Evolutionary conservation across 768 basidiomycete species (phyloP), one percentile per base, ranked within the genome.

Genomic region (Mycena galericulata): DNA sequence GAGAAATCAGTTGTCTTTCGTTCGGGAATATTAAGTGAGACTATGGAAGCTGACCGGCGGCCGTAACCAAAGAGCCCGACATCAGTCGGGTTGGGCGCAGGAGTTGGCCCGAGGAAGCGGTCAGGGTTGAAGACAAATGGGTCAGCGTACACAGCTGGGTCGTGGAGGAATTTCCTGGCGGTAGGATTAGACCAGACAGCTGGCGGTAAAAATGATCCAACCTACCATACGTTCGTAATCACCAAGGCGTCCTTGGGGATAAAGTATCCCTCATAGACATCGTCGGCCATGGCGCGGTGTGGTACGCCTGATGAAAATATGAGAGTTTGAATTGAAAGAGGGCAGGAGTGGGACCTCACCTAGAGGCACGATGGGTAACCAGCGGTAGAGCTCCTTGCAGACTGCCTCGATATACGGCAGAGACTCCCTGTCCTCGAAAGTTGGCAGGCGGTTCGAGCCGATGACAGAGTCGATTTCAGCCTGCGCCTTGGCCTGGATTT

Each of bases 381-480:
- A 82, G 32, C 81, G 73, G 27, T 78, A 68, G 14, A 82, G 75
- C 67, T 86, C 85, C 30, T 78, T 77, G 20, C 77, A 74, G 14
- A 86, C 47, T 6, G 80, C 80, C 27, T 82, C 80, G 6, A 82
- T 73, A 67, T 84, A 85, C 0, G 85, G 86, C 30, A 87, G 74
- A 12, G 74, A 75, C 9, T 74, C 75, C 34, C 81, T 73, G 66
- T 87, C 85, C 11, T 74, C 75, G 65, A 81, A 79, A 15, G 74
- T 76, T 8, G 84, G 84, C 1, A 85, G 78, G 1, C 85, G 75
- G 55, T 81, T 77, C 11, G 54, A 67, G n/a, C 85, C 85, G 14
- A 84, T 71, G 4, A 85, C 82, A 2, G 72, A 55, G 59, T 85
- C 84, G 2, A 86, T 74, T 65, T 87, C 86, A n/a, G 75, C 75